Conservation (phyloP, 208 protist genomes). For the Leishmania martiniquensis region DNA sequence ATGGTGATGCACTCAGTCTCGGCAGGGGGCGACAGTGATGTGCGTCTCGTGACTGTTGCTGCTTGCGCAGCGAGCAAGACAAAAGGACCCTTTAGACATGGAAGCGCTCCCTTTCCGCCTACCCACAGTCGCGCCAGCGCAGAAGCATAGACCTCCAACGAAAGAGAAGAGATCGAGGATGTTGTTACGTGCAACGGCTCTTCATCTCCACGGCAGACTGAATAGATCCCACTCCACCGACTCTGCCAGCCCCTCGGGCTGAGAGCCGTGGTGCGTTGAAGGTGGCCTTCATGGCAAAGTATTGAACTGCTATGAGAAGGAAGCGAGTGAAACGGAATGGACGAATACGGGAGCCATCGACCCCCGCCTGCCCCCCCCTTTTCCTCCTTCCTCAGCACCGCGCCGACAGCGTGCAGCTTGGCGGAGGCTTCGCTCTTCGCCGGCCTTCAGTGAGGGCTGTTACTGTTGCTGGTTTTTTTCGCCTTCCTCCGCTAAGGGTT, state of each 20-base stretch:
- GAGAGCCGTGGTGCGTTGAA: too few relatives aligned
- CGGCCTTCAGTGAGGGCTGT: background rate
- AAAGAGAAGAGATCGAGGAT: background rate
- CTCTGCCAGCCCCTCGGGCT: background rate
- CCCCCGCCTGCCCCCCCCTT: too few relatives aligned
- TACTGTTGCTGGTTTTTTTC: too few relatives aligned
- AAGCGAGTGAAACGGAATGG: background rate
- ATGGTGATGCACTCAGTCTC: background rate
- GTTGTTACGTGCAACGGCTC: background rate
- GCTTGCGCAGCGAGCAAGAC: background rate
- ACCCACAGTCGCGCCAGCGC: background rate
- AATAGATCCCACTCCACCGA: background rate
- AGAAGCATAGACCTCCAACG: background rate
- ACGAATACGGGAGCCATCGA: background rate
- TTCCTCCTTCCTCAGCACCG: too few relatives aligned
- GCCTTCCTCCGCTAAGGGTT: too few relatives aligned
- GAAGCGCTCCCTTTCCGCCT: background rate
- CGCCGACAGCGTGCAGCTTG: background rate
- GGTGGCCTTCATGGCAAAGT: too few relatives aligned
- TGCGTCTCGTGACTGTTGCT: background rate
- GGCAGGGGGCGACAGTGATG: too few relatives aligned
- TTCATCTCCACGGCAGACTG: background rate
- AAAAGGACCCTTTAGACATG: background rate
- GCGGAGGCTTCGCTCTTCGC: background rate
- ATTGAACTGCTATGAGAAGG: background rate